Base-by-base conservation (phyloP, 768 basidiomycete genomes). In the Tephrocybe rancida region DNA sequence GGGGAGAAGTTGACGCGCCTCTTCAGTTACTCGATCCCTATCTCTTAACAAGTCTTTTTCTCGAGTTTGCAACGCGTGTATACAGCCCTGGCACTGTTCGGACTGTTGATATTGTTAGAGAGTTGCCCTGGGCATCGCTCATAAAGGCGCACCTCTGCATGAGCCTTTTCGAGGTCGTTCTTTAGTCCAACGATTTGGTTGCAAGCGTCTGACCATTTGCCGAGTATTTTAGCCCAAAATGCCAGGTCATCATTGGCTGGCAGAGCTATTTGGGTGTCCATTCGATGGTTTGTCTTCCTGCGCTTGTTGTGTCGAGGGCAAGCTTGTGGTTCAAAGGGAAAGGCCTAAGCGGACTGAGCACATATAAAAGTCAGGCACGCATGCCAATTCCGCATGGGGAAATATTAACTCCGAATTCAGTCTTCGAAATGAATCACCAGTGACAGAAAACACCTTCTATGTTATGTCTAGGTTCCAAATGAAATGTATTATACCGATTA, bases 121-220 rank as follows among this genome's bases (percentile, higher is more conserved):
- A 37, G 16, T 11, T 5, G 5, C 9, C 16, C 16, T 37, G 7
- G 16, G 5, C 5, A 37, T 18, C 7, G 35, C 5, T 5, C 35
- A 5, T 1, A 5, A 26, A 21, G 27, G 32, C 32, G 30, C 29
- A 57, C 56, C 51, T 57, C 56, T n/a, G n/a, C 22, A 7, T 53
- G 58, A 14, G 62, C 63, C 29, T 63, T 62, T 32, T 62, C 61
- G 11, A 74, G 64, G 49, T 73, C 70, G 22, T 64, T 62, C 58
- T 67, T 69, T 52, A 76, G 64, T 35, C 56, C 56, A 44, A 70
- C 65, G 19, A 68, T 66, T 24, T 59, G 65, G 44, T 70, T 66
- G 39, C 67, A 70, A 10, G 73, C 69, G 27, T 72, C 68, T n/a
- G 71, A 72, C 70, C 70, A 73, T 52, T 66, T 68, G 61, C 70